Conservation (phyloP, 495 filamentous ascomycete genomes). For the Podospora tetraspora region DNA sequence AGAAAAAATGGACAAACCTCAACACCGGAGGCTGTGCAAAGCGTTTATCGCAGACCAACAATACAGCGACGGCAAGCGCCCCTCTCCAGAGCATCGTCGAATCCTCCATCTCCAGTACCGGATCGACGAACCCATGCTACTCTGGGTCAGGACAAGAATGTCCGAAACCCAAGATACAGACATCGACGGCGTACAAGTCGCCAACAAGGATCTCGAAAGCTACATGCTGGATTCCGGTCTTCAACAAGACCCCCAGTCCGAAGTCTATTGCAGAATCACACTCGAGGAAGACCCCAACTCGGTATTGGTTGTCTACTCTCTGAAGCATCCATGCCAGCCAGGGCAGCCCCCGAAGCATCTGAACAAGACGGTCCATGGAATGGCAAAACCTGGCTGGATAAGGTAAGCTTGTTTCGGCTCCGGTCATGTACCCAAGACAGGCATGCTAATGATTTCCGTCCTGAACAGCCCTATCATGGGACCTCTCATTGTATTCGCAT, state of each 20-base stretch:
- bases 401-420: background rate
- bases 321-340: background rate
- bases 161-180: background rate
- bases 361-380: background rate
- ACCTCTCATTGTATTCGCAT: background rate
- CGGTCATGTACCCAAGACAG: background rate
- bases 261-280: background rate
- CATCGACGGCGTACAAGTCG: background rate
- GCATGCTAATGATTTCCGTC: background rate
- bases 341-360: background rate
- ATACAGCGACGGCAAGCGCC: background rate
- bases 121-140: background rate
- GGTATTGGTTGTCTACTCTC: background rate
- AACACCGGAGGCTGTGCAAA: background rate
- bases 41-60: background rate
- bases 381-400: background rate
- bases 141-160: background rate
- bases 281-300: background rate
- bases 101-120: background rate
- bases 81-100: background rate
- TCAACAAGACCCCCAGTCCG: background rate
- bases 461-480: background rate
- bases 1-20: background rate
- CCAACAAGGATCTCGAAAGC: background rate
- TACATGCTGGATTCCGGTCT: background rate